Conservation (phyloP, 441 rosid species). For the Erysimum pusillum region DNA sequence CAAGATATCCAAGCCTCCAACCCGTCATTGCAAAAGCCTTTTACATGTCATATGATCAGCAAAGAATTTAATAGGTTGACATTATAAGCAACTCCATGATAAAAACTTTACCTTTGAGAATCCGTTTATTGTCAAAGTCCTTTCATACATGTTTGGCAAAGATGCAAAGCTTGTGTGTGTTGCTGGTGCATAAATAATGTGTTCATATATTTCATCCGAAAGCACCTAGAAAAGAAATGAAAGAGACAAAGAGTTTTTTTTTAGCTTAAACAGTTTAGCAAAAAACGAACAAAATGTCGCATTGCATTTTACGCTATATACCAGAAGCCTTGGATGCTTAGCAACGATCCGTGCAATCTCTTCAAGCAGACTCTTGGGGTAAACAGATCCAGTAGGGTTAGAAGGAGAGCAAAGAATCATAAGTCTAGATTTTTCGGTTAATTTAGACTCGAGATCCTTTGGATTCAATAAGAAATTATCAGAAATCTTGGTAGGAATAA, state of each 20-base stretch:
- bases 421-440: constrained; percentile 87
- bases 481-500: constrained; percentile 81
- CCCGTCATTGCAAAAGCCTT: constrained; percentile 99
- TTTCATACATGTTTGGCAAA: constrained; percentile 91
- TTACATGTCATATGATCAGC: constrained; percentile 41
- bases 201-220: constrained; percentile 98
- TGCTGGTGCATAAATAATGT: constrained; percentile 91
- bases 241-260: background rate
- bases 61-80: background rate
- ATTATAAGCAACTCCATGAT: background rate
- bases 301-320: constrained; percentile 38
- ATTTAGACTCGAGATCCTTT: constrained; percentile 68
- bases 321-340: constrained; percentile 96
- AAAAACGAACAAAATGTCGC: background rate
- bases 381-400: constrained; percentile 97
- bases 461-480: constrained; percentile 89
- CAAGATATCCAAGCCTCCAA: constrained; percentile 96
- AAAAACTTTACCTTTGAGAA: constrained; percentile 82
- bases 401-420: constrained; percentile 94
- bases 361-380: constrained; percentile 88
- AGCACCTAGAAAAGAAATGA: constrained; percentile 62
- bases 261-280: constrained; percentile 1
- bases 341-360: constrained; percentile 85
- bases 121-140: constrained; percentile 94
- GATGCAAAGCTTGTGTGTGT: constrained; percentile 96